These are phyloP conservation scores for Herpetomonas muscarum DNA, from an alignment of 208 protist genomes.

Conservation along the genomic window DNA sequence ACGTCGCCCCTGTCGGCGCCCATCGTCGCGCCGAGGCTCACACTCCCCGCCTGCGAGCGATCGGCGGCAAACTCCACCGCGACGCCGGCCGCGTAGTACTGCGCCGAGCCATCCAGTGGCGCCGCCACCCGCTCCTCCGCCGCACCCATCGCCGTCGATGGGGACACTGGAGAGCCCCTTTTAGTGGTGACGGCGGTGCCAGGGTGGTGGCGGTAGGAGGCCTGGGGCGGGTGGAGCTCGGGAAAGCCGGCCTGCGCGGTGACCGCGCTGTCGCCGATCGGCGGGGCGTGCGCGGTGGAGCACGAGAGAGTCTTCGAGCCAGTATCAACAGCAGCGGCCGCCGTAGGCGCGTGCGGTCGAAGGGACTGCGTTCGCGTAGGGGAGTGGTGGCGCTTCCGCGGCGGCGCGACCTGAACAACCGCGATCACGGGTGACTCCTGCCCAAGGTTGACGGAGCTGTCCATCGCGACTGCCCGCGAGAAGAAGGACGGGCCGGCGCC, in stretches of 20 bases:
- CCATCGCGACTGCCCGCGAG: not conserved
- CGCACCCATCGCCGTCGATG: too few species aligned
- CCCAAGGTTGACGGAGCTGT: not conserved
- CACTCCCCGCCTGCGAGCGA: not conserved
- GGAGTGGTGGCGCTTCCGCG: not conserved
- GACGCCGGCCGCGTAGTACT: constrained; percentile 1
- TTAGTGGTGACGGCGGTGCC: constrained; percentile 10
- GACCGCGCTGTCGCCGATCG: too few species aligned
- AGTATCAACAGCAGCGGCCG: too few species aligned
- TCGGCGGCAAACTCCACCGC: constrained; percentile 2
- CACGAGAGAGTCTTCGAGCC: too few species aligned
- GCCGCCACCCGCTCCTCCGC: not conserved
- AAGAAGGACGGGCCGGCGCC: not conserved
- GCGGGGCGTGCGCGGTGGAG: too few species aligned
- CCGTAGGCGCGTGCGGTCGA: not conserved
- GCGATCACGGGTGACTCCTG: not conserved
- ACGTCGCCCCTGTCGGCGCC: constrained; percentile 1
- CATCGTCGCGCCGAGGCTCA: not conserved
- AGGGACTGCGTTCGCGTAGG: not conserved
- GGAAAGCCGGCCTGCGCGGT: too few species aligned
- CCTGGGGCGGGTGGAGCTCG: not conserved
- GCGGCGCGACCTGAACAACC: not conserved
- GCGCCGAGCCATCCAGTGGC: not conserved
- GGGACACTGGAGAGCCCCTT: not conserved
- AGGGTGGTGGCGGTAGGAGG: not conserved